phyloP scores from a whole-genome alignment of 257 asterid species.

The Scutellaria minor region DNA sequence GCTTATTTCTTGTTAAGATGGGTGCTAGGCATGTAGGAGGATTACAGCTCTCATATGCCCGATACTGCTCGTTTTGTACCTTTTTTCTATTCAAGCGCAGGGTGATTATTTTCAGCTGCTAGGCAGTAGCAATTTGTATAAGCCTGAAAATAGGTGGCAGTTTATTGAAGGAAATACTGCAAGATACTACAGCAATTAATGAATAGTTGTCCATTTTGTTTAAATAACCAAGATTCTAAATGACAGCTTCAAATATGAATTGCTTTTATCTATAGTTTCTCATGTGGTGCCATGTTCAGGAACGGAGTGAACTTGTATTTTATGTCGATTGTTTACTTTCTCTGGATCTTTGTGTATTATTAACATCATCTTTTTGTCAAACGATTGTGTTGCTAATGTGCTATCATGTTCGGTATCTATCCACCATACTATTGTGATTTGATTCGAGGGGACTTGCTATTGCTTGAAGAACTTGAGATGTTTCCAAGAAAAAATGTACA shows the following conservation, averaged over 20 bases:
- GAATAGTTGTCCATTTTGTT: conserved; percentile 36
- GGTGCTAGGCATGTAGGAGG: conserved; percentile 48
- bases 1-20: conserved; percentile 43
- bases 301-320: conserved; percentile 2
- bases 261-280: neutral
- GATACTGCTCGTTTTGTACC: conserved; percentile 24
- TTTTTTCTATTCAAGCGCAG: conserved; percentile 39
- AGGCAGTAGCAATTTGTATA: conserved; percentile 48
- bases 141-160: conserved; percentile 47
- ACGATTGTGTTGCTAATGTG: neutral
- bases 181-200: conserved; percentile 37
- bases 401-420: neutral
- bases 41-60: conserved; percentile 38
- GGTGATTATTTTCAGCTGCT: conserved; percentile 53
- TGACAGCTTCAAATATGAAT: conserved; percentile 19
- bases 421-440: neutral
- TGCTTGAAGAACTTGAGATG: too few species aligned
- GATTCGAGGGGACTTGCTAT: neutral
- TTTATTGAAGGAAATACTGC: conserved; percentile 50
- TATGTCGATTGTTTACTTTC: neutral
- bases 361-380: neutral
- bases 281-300: conserved; percentile 8
- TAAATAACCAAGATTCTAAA: conserved; percentile 36
- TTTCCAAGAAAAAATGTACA: neutral
- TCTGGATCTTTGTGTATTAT: neutral